A percentile compares a stretch with the other conserved stretches of the same genome.
These are phyloP conservation scores for Oryza rufipogon DNA, from an alignment of 176 grass and related monocot species.

Conservation along the genomic window DNA sequence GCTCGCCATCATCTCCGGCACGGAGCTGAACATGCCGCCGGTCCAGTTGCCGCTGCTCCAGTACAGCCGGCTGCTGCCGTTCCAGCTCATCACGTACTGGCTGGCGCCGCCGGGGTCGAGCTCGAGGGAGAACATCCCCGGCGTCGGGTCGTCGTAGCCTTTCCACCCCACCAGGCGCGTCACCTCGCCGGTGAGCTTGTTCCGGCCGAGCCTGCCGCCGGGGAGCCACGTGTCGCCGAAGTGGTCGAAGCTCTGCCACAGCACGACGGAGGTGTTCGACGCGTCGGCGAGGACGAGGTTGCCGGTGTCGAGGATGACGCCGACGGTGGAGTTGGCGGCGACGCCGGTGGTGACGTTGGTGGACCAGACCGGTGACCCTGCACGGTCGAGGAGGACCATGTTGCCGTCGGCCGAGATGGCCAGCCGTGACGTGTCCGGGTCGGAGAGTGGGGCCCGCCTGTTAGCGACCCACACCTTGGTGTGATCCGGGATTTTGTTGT, in stretches of 20 bases:
- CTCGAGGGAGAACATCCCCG: conserved; percentile 50
- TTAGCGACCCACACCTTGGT: conserved; percentile 65
- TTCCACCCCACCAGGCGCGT: conserved; percentile 49
- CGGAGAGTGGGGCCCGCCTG: conserved; percentile 31
- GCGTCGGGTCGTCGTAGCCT: conserved; percentile 38
- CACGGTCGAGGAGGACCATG: conserved; percentile 43
- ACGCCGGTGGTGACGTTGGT: conserved; percentile 25
- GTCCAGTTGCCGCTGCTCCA: conserved; percentile 73
- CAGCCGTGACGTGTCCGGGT: conserved; percentile 31
- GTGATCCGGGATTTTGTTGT: conserved; percentile 45
- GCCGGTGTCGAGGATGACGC: conserved; percentile 57
- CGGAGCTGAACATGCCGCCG: conserved; percentile 32
- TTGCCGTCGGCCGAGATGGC: conserved; percentile 40
- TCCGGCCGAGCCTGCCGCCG: conserved; percentile 54
- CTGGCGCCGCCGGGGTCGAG: conserved; percentile 49
- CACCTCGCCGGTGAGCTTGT: conserved; percentile 50
- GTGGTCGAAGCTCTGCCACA: conserved; percentile 79
- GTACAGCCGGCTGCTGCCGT: conserved; percentile 32
- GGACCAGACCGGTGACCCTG: conserved; percentile 43
- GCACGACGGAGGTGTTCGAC: conserved; percentile 43
- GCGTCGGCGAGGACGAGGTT: conserved; percentile 58
- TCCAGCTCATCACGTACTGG: conserved; percentile 62
- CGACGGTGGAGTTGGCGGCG: conserved; percentile 21
- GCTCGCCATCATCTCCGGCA: conserved; percentile 55
- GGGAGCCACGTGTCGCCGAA: conserved; percentile 68